These are phyloP conservation scores for Epichloe festucae DNA, from an alignment of 2,329 filamentous ascomycete species.

Conservation along the genomic window DNA sequence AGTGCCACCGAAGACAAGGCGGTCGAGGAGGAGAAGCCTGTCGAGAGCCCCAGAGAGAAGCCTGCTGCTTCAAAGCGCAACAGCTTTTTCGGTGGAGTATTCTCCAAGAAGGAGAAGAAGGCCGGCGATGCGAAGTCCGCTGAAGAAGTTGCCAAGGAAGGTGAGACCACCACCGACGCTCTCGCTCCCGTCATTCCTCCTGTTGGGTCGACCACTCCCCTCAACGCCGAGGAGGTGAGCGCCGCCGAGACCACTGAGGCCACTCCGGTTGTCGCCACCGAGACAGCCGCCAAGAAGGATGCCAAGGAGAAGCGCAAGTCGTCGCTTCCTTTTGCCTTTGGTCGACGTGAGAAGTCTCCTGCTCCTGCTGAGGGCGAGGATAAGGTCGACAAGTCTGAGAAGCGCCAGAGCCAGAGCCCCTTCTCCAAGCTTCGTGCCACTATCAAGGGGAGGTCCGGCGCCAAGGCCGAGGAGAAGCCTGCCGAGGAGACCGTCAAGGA, in stretches of 20 bases:
- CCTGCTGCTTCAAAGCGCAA: slow-evolving; percentile 38
- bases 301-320: slow-evolving; percentile 76
- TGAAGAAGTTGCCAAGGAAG: slow-evolving; percentile 26
- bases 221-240: slow-evolving; percentile 44
- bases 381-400: slow-evolving; percentile 18
- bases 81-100: slow-evolving; percentile 41
- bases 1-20: slow-evolving; percentile 17
- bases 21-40: slow-evolving; percentile 26
- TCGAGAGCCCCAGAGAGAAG: slow-evolving; percentile 34
- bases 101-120: slow-evolving; percentile 48
- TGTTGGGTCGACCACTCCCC: slow-evolving; percentile 42
- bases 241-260: slow-evolving; percentile 35
- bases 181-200: slow-evolving; percentile 46
- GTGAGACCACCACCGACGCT: slow-evolving; percentile 32
- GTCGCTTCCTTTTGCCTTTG: slow-evolving; percentile 59
- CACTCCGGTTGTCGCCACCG: slow-evolving; percentile 31
- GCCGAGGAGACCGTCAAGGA: slow-evolving; percentile 22
- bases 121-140: slow-evolving; percentile 35
- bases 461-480: slow-evolving; percentile 31
- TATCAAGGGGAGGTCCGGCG: slow-evolving; percentile 34
- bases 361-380: slow-evolving; percentile 49
- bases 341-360: slow-evolving; percentile 59
- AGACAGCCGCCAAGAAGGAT: slow-evolving; percentile 47
- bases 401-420: slow-evolving; percentile 19
- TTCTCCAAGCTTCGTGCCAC: slow-evolving; percentile 50